Conservation (phyloP, 306 rosid species). For the Medicago ruthenica region DNA sequence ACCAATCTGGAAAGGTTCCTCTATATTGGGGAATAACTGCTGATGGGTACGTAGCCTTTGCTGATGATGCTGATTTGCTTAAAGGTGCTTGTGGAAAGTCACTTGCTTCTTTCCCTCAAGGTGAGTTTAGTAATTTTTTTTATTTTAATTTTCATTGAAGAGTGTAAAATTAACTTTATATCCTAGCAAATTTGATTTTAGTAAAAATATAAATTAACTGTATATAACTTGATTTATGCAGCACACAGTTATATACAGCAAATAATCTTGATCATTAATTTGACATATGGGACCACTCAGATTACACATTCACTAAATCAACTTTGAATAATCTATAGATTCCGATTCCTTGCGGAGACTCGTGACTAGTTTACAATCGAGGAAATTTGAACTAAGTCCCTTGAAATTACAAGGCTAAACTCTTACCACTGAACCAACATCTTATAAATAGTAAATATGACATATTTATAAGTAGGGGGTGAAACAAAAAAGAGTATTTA, state of each 20-base stretch:
- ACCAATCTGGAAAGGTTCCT: conserved; percentile 84
- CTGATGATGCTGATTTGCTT: conserved; percentile 86
- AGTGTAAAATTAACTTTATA: background rate
- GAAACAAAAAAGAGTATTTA: background rate
- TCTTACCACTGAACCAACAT: too few species aligned
- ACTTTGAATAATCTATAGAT: too few species aligned
- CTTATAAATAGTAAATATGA: too few species aligned
- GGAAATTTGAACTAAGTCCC: too few species aligned
- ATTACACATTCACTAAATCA: too few species aligned
- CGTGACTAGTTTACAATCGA: too few species aligned
- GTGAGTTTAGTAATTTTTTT: conserved; percentile 45
- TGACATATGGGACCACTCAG: too few species aligned
- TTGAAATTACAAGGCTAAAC: too few species aligned
- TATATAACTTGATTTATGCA: too few species aligned
- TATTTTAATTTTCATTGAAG: background rate
- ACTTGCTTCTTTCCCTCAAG: conserved; percentile 99
- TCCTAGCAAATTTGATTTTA: background rate
- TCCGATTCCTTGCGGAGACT: too few species aligned
- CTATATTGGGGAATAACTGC: conserved; percentile 99
- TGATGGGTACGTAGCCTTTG: conserved; percentile 91
- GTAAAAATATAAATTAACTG: background rate
- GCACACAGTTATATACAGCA: too few species aligned
- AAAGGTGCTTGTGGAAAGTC: conserved; percentile 98
- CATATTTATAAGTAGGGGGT: background rate
- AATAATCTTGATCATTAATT: too few species aligned